phyloP scores from a whole-genome alignment of 768 basidiomycete genomes.

The Trametes coccinea region DNA sequence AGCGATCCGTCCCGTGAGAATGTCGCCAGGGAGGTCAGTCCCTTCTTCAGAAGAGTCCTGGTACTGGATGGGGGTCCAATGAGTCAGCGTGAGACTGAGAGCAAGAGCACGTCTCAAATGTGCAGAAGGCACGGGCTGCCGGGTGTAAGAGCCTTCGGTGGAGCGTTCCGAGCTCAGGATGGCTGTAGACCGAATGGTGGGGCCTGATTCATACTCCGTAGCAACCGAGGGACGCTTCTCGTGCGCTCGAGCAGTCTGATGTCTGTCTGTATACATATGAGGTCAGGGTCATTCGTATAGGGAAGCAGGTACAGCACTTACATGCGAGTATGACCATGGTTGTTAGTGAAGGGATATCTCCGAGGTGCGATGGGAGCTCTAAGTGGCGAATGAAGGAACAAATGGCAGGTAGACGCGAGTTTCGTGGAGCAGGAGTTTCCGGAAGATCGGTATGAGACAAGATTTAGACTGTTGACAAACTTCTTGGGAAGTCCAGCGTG shows the following conservation, averaged over 20 bases:
- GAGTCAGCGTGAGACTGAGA: slow-evolving; percentile 14
- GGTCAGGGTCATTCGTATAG: background rate
- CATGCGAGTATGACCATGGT: slow-evolving; percentile 18
- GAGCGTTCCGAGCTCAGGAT: slow-evolving; percentile 1
- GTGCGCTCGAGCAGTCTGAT: slow-evolving; percentile 1
- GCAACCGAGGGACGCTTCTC: slow-evolving; percentile 7
- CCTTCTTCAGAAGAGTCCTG: background rate
- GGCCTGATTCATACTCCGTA: slow-evolving; percentile 9
- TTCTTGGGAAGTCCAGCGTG: slow-evolving; percentile 7
- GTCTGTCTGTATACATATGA: slow-evolving; percentile 2
- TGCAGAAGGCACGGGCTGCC: background rate
- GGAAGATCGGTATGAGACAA: slow-evolving; percentile 1
- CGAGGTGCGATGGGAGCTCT: background rate
- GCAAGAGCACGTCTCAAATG: slow-evolving; percentile 1
- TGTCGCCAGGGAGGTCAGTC: background rate
- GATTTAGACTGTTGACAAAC: slow-evolving; percentile 10
- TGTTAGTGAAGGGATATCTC: background rate
- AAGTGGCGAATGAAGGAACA: background rate
- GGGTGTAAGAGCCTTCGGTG: background rate
- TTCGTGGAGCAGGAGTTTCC: background rate
- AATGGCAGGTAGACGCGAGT: background rate
- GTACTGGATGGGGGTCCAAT: slow-evolving; percentile 15
- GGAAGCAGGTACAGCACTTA: slow-evolving; percentile 5
- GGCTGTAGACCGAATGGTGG: background rate
- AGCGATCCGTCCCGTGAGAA: slow-evolving; percentile 19